Evolutionary conservation across 768 basidiomycete genomes (phyloP).

Genomic region (Xerocomellus dryophilus): DNA sequence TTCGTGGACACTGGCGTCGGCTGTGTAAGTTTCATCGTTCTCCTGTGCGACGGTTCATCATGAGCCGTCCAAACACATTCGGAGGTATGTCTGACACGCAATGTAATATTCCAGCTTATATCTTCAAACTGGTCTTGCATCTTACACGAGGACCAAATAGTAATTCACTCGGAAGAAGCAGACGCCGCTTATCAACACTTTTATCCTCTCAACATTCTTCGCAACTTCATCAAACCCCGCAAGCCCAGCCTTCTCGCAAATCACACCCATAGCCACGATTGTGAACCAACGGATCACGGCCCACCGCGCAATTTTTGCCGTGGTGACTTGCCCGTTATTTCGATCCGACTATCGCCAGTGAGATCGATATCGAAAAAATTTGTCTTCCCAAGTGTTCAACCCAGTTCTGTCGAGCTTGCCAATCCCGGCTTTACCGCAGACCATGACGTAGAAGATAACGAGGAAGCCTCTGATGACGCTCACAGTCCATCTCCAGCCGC

Average conservation of each 20-base stretch:
- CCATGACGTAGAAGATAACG: slow-evolving; percentile 1
- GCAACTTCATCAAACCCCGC: slow-evolving; percentile 27
- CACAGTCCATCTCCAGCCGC: neutral
- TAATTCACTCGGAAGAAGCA: slow-evolving; percentile 71
- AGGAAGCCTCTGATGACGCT: neutral
- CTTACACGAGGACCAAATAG: slow-evolving; percentile 60
- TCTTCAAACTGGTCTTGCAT: slow-evolving; percentile 81
- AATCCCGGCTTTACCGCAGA: neutral
- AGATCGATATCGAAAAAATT: slow-evolving; percentile 52
- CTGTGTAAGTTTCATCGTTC: slow-evolving; percentile 48
- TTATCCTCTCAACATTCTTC: slow-evolving; percentile 49
- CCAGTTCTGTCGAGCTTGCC: neutral
- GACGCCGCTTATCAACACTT: slow-evolving; percentile 66
- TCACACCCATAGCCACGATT: slow-evolving; percentile 6
- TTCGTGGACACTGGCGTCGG: slow-evolving; percentile 73
- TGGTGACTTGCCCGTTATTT: slow-evolving; percentile 40
- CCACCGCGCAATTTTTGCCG: slow-evolving; percentile 9
- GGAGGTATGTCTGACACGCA: slow-evolving; percentile 1
- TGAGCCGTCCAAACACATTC: neutral
- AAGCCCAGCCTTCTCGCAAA: slow-evolving; percentile 19
- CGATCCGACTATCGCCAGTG: slow-evolving; percentile 42
- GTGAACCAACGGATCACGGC: slow-evolving; percentile 2
- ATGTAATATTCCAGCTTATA: slow-evolving; percentile 40
- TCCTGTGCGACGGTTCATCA: neutral
- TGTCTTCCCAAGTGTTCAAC: slow-evolving; percentile 40